Percentiles rank a stretch among this genome's conserved stretches.
These are phyloP conservation scores for Houttuynia cordata DNA, from an alignment of 164 flowering plant genomes.

Conservation along the genomic window DNA sequence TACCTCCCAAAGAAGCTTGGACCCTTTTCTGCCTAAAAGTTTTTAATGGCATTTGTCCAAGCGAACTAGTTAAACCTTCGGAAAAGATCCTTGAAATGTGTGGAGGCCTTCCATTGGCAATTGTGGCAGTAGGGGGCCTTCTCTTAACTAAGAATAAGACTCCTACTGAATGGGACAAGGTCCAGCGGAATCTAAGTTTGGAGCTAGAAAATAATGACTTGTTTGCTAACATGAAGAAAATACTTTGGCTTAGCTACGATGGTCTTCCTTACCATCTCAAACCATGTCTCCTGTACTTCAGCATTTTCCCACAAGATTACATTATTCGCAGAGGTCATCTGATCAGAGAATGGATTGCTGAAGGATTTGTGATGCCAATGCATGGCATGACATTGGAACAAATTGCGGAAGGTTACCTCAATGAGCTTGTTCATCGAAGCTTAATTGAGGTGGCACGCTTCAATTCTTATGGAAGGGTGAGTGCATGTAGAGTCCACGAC, in stretches of 20 bases:
- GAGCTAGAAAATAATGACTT: not conserved
- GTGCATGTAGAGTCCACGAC: not conserved
- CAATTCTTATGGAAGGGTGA: not conserved
- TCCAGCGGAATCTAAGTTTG: not conserved
- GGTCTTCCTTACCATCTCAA: not conserved
- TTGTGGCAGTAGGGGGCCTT: not conserved
- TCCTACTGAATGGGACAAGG: not conserved
- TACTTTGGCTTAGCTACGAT: not conserved
- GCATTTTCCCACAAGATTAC: not conserved
- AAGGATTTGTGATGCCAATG: not conserved
- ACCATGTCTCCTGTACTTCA: not conserved
- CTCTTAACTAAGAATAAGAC: not conserved
- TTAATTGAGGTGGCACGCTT: not conserved
- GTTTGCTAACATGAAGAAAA: not conserved
- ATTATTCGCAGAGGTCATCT: not conserved
- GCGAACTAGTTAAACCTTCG: not conserved
- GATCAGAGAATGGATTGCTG: not conserved
- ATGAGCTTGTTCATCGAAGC: not conserved
- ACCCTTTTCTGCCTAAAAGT: not conserved
- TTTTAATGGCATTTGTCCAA: not conserved
- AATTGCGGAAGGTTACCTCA: no score
- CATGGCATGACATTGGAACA: no score
- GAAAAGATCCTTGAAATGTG: not conserved
- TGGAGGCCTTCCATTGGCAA: not conserved
- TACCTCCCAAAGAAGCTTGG: not conserved